Conservation (phyloP, 192 early-diverging fungal genomes). For the Entrophospora sp. region DNA sequence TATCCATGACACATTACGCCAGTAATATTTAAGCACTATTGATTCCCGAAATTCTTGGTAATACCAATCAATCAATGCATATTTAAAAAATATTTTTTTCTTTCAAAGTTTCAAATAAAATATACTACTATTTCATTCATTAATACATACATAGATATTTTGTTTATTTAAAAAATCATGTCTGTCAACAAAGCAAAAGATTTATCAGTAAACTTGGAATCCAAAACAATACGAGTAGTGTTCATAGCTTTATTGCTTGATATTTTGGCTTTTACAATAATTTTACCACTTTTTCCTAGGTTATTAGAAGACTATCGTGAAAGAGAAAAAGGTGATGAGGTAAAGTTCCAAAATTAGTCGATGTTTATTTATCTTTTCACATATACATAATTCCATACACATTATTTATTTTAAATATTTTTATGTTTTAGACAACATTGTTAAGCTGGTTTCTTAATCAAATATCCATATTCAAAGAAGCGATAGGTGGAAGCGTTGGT, state of each 20-base stretch:
- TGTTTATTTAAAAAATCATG: no score
- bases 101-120: no score
- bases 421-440: slow-evolving; percentile 22
- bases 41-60: no score
- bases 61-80: no score
- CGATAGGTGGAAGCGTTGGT: slow-evolving; percentile 23
- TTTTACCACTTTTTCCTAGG: slow-evolving; percentile 89
- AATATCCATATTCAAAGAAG: slow-evolving; percentile 24
- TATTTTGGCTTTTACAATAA: slow-evolving; percentile 96
- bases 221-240: slow-evolving; percentile 45
- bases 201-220: no score
- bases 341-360: slow-evolving; percentile 18
- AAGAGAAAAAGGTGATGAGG: slow-evolving; percentile 51
- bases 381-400: background rate
- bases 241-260: slow-evolving; percentile 87
- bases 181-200: no score
- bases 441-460: slow-evolving; percentile 28
- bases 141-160: no score
- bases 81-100: no score
- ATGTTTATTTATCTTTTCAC: no score
- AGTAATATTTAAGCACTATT: no score
- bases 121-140: no score
- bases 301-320: slow-evolving; percentile 79
- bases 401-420: background rate
- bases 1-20: no score